These are phyloP conservation scores for Scheffersomyces ergatensis DNA, from an alignment of 805 yeast genomes.

Conservation along the genomic window DNA sequence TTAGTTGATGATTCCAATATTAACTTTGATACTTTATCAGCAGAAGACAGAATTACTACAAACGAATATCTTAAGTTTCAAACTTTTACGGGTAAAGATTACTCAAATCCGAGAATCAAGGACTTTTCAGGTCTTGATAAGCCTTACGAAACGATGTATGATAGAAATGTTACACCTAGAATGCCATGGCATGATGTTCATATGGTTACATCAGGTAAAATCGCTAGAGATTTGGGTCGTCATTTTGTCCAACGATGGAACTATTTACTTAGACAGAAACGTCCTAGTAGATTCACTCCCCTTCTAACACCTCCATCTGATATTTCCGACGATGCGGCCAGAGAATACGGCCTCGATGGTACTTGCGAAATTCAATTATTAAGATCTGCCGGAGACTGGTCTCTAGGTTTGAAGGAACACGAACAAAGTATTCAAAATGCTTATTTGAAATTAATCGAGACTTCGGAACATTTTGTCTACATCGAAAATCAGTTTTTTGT, in stretches of 20 bases:
- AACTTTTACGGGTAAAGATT: constrained; percentile 94
- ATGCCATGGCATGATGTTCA: constrained; percentile 99
- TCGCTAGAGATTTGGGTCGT: constrained; percentile 88
- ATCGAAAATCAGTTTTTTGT: constrained; percentile 95
- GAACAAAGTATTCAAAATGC: constrained; percentile 94
- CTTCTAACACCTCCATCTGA: constrained; percentile 90
- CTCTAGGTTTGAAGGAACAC: constrained; percentile 78
- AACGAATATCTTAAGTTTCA: constrained; percentile 52
- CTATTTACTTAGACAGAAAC: constrained; percentile 83
- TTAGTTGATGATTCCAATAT: constrained; percentile 66
- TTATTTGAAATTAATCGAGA: constrained; percentile 83
- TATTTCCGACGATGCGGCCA: constrained; percentile 68
- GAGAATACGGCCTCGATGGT: constrained; percentile 62
- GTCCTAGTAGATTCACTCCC: constrained; percentile 94
- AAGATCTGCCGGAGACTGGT: constrained; percentile 92
- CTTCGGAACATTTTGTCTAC: constrained; percentile 89
- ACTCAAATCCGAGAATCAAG: constrained; percentile 90
- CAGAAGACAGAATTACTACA: constrained; percentile 27
- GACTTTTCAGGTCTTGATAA: constrained; percentile 79
- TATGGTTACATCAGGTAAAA: constrained; percentile 91
- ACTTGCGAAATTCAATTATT: constrained; percentile 89
- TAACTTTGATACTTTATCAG: constrained; percentile 28
- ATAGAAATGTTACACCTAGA: constrained; percentile 75
- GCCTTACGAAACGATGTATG: constrained; percentile 91
- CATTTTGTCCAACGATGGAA: constrained; percentile 99